These are phyloP conservation scores for Actinomortierella wolfii DNA, from an alignment of 371 early-diverging fungal species.

Conservation along the genomic window DNA sequence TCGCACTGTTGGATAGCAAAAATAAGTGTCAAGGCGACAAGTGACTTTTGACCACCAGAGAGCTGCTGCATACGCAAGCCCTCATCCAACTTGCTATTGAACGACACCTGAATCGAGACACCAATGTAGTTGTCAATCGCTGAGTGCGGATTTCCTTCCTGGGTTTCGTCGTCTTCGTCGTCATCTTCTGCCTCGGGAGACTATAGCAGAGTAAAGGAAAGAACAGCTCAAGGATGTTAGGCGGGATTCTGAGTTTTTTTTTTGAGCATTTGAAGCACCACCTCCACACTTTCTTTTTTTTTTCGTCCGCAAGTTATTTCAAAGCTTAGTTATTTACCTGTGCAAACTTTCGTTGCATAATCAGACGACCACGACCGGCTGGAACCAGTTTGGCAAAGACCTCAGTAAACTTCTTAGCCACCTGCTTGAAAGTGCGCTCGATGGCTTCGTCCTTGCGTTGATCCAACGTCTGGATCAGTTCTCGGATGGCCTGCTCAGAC, in stretches of 20 bases:
- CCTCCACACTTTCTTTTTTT: not conserved
- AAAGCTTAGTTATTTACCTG: conserved; percentile 46
- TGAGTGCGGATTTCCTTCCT: conserved; percentile 17
- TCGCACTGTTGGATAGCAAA: conserved; percentile 99
- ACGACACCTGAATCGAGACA: conserved; percentile 91
- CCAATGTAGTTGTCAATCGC: conserved; percentile 86
- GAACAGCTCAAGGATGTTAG: conserved; percentile 5
- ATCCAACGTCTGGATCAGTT: conserved; percentile 89
- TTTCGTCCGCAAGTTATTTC: not conserved
- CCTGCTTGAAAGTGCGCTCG: conserved; percentile 93
- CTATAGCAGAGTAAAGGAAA: conserved; percentile 10
- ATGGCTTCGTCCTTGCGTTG: conserved; percentile 97
- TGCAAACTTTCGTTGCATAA: conserved; percentile 78
- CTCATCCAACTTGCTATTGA: conserved; percentile 87
- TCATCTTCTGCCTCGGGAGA: conserved; percentile 26
- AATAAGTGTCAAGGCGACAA: conserved; percentile 97
- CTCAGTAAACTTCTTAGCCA: conserved; percentile 83
- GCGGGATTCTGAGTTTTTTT: not conserved
- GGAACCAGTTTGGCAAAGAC: conserved; percentile 95
- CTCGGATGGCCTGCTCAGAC: conserved; percentile 81
- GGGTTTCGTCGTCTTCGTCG: conserved; percentile 54
- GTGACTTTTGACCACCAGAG: conserved; percentile 99
- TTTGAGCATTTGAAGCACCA: too few relatives aligned
- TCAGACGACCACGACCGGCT: conserved; percentile 82
- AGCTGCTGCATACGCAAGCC: conserved; percentile 94